A percentile compares a stretch with the other conserved stretches of the same genome.
These are phyloP conservation scores for Starmerella riodocensis DNA, from an alignment of 805 yeast species.

Conservation along the genomic window DNA sequence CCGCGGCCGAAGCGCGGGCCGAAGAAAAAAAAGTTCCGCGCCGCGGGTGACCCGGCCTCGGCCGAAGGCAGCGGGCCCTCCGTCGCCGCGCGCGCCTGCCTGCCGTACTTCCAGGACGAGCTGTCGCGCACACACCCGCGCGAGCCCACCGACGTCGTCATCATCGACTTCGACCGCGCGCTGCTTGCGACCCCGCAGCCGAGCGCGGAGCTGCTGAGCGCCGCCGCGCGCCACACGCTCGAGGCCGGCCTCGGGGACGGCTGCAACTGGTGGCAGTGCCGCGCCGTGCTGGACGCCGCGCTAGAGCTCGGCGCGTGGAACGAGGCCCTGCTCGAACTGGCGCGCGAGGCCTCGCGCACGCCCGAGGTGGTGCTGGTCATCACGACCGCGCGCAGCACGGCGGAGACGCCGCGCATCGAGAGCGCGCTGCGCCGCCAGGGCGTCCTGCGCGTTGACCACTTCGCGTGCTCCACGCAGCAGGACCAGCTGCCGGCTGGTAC, in stretches of 20 bases:
- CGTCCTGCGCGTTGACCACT: conserved; percentile 10
- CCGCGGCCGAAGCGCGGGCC: too few species aligned
- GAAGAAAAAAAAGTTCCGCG: too few species aligned
- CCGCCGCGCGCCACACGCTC: conserved; percentile 8
- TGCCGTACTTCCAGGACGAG: conserved; percentile 11
- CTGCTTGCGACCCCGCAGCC: conserved; percentile 15
- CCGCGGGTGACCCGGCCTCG: too few species aligned
- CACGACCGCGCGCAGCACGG: conserved; percentile 14
- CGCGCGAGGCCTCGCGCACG: conserved; percentile 3
- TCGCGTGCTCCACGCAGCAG: conserved; percentile 15
- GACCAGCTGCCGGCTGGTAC: too few species aligned
- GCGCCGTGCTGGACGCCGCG: conserved; percentile 15
- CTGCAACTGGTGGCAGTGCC: conserved; percentile 12
- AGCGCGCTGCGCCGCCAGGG: conserved; percentile 12
- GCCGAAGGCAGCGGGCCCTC: too few species aligned
- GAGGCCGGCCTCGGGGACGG: conserved; percentile 14
- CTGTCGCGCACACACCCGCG: background rate
- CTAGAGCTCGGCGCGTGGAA: conserved; percentile 14
- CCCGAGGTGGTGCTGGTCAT: conserved; percentile 12
- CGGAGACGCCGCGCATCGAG: conserved; percentile 6
- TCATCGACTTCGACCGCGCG: conserved; percentile 20
- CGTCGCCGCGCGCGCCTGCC: conserved; percentile 12
- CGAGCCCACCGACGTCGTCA: conserved; percentile 15
- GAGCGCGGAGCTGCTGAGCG: conserved; percentile 12
- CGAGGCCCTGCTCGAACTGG: conserved; percentile 12